Evolutionary conservation across 139 green algal genomes (phyloP).

Genomic region (Edaphochlamys debaryana): DNA sequence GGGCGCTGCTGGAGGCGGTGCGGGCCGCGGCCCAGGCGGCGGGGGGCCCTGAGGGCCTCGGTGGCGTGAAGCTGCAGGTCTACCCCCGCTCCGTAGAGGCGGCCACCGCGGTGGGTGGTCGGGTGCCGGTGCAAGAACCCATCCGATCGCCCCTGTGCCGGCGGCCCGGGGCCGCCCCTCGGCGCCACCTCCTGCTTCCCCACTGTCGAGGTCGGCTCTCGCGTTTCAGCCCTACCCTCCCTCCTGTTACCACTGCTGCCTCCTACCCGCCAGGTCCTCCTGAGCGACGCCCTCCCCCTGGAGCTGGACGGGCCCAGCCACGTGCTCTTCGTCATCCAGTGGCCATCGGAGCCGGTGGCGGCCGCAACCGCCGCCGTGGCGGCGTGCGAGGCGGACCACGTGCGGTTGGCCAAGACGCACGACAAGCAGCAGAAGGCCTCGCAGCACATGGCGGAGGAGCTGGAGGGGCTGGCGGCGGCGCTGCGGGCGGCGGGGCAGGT

Average conservation of each 20-base stretch:
- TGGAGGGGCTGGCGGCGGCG: neutral
- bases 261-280: neutral
- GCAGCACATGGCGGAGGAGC: neutral
- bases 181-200: no score
- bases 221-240: no score
- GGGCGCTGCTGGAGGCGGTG: neutral
- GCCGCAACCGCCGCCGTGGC: neutral
- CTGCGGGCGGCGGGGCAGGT: neutral
- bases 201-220: no score
- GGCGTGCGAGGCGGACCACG: neutral
- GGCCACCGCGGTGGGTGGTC: neutral
- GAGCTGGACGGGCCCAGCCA: neutral
- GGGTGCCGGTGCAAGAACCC: neutral
- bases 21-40: neutral
- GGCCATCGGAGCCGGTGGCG: neutral
- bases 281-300: neutral
- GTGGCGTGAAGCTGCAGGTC: neutral
- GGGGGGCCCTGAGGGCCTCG: neutral
- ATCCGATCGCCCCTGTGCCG: neutral
- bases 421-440: neutral
- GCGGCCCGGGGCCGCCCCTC: no score
- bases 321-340: neutral
- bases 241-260: no score
- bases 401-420: neutral
- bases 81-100: neutral